Evolutionary conservation across 805 yeast species (phyloP), one percentile per base, ranked within the genome.

Genomic region (Candida namnaoensis): DNA sequence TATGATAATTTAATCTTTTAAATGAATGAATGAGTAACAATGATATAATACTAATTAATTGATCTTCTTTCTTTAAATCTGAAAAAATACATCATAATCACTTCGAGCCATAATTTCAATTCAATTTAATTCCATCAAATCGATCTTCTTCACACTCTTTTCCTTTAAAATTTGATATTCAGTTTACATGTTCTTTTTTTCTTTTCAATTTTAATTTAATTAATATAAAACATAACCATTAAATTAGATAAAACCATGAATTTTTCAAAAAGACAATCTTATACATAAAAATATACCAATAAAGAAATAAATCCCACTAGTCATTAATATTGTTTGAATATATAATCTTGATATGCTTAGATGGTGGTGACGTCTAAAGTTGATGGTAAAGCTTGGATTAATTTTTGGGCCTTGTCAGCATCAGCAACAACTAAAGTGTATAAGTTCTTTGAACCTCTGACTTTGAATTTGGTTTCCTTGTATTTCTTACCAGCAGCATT

Each of bases 381-480:
- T 69, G 99, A 95, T 71, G 98, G 97, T 64, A 93, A 79, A 64
- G 98, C 85, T 78, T 90, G 96, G 66, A 86, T 82, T 75, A 93
- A 80, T 80, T 93, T 93, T 83, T 86, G 81, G 64, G 98, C 98
- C 81, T 88, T 90, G 71, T 87, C 83, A 64, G 88, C 84, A 71
- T 93, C 98, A 76, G 84, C 80, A 64, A 93, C 91, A 59, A 85
- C 85, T 72, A 91, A 78, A 60, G 99, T 93, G 86, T 93, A 93
- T 66, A 88, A 81, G 78, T 85, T 71, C 71, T 78, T 88, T 53
- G 96, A 64, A 71, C 97, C 96, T 81, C 98, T 88, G 65, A 93
- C 87, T 86, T 93, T 93, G 90, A 93, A 93, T 76, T 93, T 93
- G 77, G 96, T 88, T 75, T 85, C 93, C 75, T 84, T 83, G 81